Conservation (phyloP, 2,329 filamentous ascomycete genomes). For the Ilyonectria sp. region DNA sequence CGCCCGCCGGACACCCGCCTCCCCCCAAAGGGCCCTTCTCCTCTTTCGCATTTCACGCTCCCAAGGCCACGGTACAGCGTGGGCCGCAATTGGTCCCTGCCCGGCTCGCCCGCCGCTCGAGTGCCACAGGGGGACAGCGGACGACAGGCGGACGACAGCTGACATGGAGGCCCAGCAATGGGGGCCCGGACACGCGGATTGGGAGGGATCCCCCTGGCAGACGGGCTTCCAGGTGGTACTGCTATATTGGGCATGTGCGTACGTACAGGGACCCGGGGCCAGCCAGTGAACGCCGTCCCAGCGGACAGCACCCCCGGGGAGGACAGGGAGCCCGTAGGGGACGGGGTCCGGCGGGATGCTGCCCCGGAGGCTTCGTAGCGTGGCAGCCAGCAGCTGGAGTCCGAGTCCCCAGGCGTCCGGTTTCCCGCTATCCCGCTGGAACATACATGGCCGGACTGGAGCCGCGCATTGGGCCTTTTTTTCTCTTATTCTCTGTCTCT, state of each 20-base stretch:
- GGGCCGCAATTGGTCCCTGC: constrained; percentile 35
- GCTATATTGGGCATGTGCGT: neutral
- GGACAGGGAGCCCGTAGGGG: constrained; percentile 29
- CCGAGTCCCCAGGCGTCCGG: neutral
- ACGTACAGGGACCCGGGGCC: neutral
- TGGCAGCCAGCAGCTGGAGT: constrained; percentile 27
- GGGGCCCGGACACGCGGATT: neutral
- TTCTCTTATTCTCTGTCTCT: too few species aligned
- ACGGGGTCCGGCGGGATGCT: constrained; percentile 33
- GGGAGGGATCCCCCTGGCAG: neutral
- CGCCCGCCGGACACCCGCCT: neutral
- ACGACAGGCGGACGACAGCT: constrained; percentile 19
- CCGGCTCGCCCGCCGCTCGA: neutral
- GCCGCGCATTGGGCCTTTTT: neutral
- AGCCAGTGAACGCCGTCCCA: constrained; percentile 18
- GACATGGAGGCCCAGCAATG: neutral
- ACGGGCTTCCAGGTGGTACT: neutral
- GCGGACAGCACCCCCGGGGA: constrained; percentile 7
- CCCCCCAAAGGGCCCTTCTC: neutral
- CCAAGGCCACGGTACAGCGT: constrained; percentile 37
- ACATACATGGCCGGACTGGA: neutral
- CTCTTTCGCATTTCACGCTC: constrained; percentile 19
- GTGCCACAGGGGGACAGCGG: constrained; percentile 20
- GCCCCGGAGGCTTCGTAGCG: constrained; percentile 28
- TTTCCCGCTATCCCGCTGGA: neutral